Percentiles rank a stretch among this genome's conserved stretches.
phyloP scores from a whole-genome alignment of 306 rosid species.

The Gleditsia sinensis region DNA sequence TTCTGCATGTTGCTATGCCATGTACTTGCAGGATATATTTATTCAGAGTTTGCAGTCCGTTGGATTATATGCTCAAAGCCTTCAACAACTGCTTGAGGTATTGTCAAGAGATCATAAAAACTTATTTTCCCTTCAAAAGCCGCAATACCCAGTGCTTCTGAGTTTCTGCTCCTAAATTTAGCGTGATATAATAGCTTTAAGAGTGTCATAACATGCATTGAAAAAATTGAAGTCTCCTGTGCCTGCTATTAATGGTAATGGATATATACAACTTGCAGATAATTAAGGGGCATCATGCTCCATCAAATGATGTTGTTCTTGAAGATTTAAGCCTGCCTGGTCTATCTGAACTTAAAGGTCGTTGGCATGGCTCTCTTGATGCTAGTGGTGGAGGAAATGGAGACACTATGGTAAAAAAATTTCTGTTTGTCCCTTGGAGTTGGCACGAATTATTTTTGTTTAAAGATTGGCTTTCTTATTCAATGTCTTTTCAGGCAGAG shows the following conservation, averaged over 20 bases:
- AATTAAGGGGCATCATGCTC: conserved; percentile 68
- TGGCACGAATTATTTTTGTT: conserved; percentile 28
- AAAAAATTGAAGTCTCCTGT: conserved; percentile 19
- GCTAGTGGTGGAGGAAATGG: conserved; percentile 98
- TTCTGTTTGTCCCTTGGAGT: conserved; percentile 31
- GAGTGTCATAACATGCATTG: conserved; percentile 18
- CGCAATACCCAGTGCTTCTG: conserved; percentile 10
- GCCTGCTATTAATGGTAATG: conserved; percentile 1
- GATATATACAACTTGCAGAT: conserved; percentile 53
- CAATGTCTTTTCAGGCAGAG: conserved; percentile 66
- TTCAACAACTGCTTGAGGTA: conserved; percentile 82
- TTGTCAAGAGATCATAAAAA: conserved; percentile 15
- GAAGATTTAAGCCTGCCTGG: conserved; percentile 89
- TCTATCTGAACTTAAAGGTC: conserved; percentile 87
- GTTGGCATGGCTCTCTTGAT: conserved; percentile 95
- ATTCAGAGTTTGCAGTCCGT: conserved; percentile 75
- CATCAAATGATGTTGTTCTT: conserved; percentile 70
- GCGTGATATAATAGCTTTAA: conserved; percentile 12
- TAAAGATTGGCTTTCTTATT: conserved; percentile 37
- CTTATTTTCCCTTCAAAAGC: conserved; percentile 15
- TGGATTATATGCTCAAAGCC: conserved; percentile 65
- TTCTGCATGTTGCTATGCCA: conserved; percentile 27
- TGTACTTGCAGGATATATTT: conserved; percentile 78
- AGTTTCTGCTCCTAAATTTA: conserved; percentile 23
- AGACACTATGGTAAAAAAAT: conserved; percentile 74